Conservation (phyloP, 495 filamentous ascomycete genomes). For the Aspergillus saccharolyticus region DNA sequence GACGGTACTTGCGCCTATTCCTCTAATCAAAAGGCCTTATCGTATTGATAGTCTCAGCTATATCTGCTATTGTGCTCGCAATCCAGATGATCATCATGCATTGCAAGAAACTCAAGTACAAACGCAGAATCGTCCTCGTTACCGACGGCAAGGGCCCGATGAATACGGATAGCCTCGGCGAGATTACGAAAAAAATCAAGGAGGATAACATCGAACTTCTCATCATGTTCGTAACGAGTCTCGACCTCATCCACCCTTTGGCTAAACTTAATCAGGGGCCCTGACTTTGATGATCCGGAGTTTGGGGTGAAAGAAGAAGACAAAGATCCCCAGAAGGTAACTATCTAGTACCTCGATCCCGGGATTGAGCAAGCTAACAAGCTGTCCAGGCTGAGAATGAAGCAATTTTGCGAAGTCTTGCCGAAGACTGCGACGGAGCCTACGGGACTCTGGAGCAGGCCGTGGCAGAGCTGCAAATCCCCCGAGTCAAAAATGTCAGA, state of each 20-base stretch:
- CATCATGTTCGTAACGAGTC: constrained; percentile 58
- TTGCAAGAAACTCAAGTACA: constrained; percentile 88
- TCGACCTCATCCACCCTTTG: neutral
- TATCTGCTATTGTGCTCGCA: constrained; percentile 81
- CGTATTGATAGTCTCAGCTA: constrained; percentile 39
- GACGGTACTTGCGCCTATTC: constrained; percentile 50
- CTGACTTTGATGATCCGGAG: constrained; percentile 91
- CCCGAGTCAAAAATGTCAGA: constrained; percentile 65
- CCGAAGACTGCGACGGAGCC: constrained; percentile 59
- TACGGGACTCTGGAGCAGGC: constrained; percentile 85
- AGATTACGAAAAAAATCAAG: constrained; percentile 67
- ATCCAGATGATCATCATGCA: constrained; percentile 76
- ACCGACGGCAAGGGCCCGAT: constrained; percentile 73
- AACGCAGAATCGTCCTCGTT: constrained; percentile 72
- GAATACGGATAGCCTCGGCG: constrained; percentile 56
- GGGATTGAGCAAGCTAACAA: constrained; percentile 7
- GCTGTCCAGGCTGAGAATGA: constrained; percentile 59
- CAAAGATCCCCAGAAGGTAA: constrained; percentile 65
- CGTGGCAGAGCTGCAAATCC: constrained; percentile 67
- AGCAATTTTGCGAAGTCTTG: constrained; percentile 53
- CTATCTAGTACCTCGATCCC: neutral
- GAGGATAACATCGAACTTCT: constrained; percentile 70
- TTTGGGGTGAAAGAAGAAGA: constrained; percentile 92
- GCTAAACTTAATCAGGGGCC: constrained; percentile 58
- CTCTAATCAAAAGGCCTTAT: neutral